Evolutionary conservation across 1,284 basidiomycete genomes (phyloP).

Genomic region (Cutaneotrichosporon spelunceum): DNA sequence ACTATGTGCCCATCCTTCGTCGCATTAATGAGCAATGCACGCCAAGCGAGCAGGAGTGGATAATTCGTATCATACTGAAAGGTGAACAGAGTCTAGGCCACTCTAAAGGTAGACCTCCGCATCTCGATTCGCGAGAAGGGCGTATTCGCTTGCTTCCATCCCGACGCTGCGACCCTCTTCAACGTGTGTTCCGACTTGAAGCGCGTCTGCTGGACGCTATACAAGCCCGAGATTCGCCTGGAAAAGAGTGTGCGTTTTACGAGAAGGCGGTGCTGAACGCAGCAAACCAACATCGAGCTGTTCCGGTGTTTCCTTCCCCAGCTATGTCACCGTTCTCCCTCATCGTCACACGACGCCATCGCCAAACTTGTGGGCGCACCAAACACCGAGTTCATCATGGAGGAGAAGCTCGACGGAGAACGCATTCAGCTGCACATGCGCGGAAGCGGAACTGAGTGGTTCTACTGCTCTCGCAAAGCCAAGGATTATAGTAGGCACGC

Average conservation of each 20-base stretch:
- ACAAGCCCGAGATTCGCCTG: slow-evolving; percentile 48
- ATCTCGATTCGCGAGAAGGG: slow-evolving; percentile 65
- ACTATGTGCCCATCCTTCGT: slow-evolving; percentile 70
- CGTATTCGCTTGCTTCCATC: slow-evolving; percentile 81
- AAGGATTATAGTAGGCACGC: slow-evolving; percentile 72
- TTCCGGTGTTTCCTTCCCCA: slow-evolving; percentile 86
- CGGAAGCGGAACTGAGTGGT: slow-evolving; percentile 69
- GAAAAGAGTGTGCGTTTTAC: slow-evolving; percentile 55
- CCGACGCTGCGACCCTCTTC: slow-evolving; percentile 82
- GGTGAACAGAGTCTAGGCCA: slow-evolving; percentile 44
- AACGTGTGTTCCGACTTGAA: slow-evolving; percentile 93
- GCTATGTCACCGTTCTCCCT: slow-evolving; percentile 80
- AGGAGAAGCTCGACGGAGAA: slow-evolving; percentile 95
- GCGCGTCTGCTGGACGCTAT: slow-evolving; percentile 67
- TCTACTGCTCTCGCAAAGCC: slow-evolving; percentile 87
- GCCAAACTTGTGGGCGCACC: slow-evolving; percentile 72
- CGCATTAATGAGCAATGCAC: slow-evolving; percentile 73
- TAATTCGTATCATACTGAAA: slow-evolving; percentile 87
- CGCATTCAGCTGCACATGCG: slow-evolving; percentile 89
- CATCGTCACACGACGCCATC: slow-evolving; percentile 67
- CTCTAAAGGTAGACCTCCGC: slow-evolving; percentile 47
- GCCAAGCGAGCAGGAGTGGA: slow-evolving; percentile 82
- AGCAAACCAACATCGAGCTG: slow-evolving; percentile 77
- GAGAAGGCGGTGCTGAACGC: background rate
- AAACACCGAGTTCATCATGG: slow-evolving; percentile 71